Evolutionary conservation across 2,329 filamentous ascomycete species (phyloP).

Genomic region (Cercospora beticola): DNA sequence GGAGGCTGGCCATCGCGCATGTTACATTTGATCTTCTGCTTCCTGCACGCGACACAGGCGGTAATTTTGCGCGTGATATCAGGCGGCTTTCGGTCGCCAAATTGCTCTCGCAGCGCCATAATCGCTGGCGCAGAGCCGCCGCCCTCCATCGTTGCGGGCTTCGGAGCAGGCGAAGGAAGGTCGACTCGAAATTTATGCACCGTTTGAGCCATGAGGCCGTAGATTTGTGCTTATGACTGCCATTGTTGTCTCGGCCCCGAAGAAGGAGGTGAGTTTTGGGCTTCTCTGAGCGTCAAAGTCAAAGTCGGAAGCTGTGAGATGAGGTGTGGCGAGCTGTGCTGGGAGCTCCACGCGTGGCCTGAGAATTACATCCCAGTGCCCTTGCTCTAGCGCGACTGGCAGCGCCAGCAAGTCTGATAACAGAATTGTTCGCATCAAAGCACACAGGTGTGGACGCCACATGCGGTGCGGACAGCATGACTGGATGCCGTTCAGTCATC

Average conservation of each 20-base stretch:
- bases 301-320: conserved; percentile 1
- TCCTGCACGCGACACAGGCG: conserved; percentile 44
- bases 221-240: neutral
- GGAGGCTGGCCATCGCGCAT: conserved; percentile 42
- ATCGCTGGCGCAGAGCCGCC: conserved; percentile 23
- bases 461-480: neutral
- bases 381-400: neutral
- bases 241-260: conserved; percentile 5
- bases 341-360: neutral
- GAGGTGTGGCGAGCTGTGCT: conserved; percentile 3
- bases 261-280: neutral
- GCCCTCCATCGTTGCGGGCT: conserved; percentile 9
- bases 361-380: neutral
- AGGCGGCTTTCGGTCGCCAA: conserved; percentile 28
- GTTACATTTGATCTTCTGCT: conserved; percentile 47
- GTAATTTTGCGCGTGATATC: conserved; percentile 37
- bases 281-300: neutral
- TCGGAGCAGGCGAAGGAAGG: neutral
- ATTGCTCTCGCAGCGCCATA: conserved; percentile 25
- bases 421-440: neutral
- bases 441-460: neutral
- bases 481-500: neutral
- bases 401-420: neutral
- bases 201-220: neutral
- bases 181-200: neutral